A percentile compares a stretch with the other conserved stretches of the same genome.
Conservation (phyloP, 352 stramenopile species). For the Phytopythium vexans region DNA sequence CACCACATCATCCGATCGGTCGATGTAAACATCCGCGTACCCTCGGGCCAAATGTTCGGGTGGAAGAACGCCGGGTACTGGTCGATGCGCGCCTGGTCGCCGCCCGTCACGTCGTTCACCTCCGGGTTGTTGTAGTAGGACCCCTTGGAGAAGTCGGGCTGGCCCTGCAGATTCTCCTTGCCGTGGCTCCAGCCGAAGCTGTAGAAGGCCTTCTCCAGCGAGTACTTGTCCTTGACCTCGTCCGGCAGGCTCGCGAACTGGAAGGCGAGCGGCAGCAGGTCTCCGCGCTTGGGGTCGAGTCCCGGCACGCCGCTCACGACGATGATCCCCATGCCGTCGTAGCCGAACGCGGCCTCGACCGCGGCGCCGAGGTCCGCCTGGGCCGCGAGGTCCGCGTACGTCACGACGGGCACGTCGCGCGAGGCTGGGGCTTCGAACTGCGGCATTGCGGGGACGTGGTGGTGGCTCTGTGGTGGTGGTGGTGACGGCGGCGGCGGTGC, state of each 20-base stretch:
- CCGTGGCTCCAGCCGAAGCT: conserved; percentile 96
- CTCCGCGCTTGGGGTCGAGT: conserved; percentile 63
- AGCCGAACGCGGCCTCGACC: conserved; percentile 85
- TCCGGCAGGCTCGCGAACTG: conserved; percentile 77
- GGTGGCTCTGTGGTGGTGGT: neutral
- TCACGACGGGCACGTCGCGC: conserved; percentile 61
- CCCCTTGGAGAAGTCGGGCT: conserved; percentile 93
- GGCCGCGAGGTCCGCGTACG: conserved; percentile 47
- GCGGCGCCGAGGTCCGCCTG: conserved; percentile 40
- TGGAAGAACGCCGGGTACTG: conserved; percentile 91
- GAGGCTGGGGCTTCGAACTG: conserved; percentile 15
- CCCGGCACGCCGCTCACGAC: conserved; percentile 85
- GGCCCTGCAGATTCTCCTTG: conserved; percentile 93
- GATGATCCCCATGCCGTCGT: conserved; percentile 89
- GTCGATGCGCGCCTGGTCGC: conserved; percentile 71
- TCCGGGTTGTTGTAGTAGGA: conserved; percentile 98
- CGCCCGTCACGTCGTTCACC: conserved; percentile 77
- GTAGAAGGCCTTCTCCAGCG: conserved; percentile 89
- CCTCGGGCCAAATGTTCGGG: conserved; percentile 92
- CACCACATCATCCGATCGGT: too few species aligned
- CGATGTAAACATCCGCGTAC: too few species aligned
- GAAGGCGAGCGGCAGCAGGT: conserved; percentile 87
- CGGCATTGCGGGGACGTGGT: neutral
- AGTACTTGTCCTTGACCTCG: conserved; percentile 76
- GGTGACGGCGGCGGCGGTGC: neutral